A percentile compares a stretch with the other conserved stretches of the same genome.
Conservation (phyloP, 2,329 filamentous ascomycete genomes). For the Trichoderma afroharzianum region DNA sequence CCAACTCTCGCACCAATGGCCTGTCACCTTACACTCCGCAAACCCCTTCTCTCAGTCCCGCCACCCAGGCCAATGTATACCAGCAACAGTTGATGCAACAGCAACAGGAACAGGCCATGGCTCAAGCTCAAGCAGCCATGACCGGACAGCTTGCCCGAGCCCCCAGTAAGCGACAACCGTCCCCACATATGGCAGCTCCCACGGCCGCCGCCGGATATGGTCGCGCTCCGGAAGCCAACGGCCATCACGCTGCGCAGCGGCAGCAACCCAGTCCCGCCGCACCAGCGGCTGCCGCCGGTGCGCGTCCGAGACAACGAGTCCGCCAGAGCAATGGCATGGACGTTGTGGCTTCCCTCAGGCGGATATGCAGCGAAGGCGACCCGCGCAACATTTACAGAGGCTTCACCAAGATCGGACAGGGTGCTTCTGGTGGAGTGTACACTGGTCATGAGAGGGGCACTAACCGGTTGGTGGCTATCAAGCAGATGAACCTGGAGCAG, state of each 20-base stretch:
- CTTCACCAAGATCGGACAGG: constrained; percentile 94
- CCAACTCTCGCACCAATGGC: constrained; percentile 62
- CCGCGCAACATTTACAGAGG: constrained; percentile 83
- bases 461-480: constrained; percentile 91
- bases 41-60: constrained; percentile 33
- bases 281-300: constrained; percentile 42
- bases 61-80: constrained; percentile 46
- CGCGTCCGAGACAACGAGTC: constrained; percentile 71
- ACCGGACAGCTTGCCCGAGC: constrained; percentile 66
- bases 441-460: constrained; percentile 81
- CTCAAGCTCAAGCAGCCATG: constrained; percentile 74
- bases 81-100: constrained; percentile 68
- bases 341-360: constrained; percentile 75
- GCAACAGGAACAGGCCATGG: constrained; percentile 82
- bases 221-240: constrained; percentile 31
- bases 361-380: constrained; percentile 87
- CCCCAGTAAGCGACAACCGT: constrained; percentile 65
- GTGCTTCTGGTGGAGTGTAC: constrained; percentile 92
- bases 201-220: constrained; percentile 31
- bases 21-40: constrained; percentile 48
- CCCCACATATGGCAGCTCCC: constrained; percentile 25
- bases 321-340: constrained; percentile 79
- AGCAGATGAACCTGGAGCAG: constrained; percentile 98
- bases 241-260: constrained; percentile 30
- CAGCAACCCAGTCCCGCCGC: constrained; percentile 31